Percentiles rank a stretch among this genome's conserved stretches.
These are phyloP conservation scores for Alternaria atra DNA, from an alignment of 2,329 filamentous ascomycete genomes.

Conservation along the genomic window DNA sequence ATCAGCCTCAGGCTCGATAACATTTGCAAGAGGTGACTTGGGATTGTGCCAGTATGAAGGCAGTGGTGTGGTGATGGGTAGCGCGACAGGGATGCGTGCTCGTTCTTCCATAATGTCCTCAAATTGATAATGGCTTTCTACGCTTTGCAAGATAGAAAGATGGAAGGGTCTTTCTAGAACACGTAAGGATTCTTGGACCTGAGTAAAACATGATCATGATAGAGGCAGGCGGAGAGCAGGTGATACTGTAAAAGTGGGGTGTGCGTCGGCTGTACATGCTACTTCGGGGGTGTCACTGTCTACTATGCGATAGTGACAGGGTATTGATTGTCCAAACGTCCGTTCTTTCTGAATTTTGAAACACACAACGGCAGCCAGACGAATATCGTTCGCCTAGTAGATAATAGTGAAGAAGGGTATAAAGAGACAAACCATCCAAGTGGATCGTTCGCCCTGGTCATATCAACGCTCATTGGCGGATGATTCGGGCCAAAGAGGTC, in stretches of 20 bases:
- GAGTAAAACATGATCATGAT: not conserved
- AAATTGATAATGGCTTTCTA: not conserved
- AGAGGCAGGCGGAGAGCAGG: not conserved
- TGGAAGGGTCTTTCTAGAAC: fast-evolving
- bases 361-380: not conserved
- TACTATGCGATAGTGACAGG: not conserved
- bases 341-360: fast-evolving
- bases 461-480: constrained; percentile 30
- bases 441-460: not conserved
- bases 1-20: constrained; percentile 38
- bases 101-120: constrained; percentile 38
- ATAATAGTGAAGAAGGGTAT: not conserved
- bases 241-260: constrained; percentile 2
- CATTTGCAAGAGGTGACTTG: constrained; percentile 48
- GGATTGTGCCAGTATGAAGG: constrained; percentile 55
- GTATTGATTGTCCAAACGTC: not conserved
- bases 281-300: constrained; percentile 6
- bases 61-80: constrained; percentile 46
- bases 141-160: not conserved
- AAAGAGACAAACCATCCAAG: not conserved
- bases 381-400: not conserved
- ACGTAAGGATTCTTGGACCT: not conserved
- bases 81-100: constrained; percentile 39
- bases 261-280: constrained; percentile 13
- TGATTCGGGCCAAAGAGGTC: constrained; percentile 26